Conservation (phyloP, 345 rosid genomes). For the Ailanthus altissimus region DNA sequence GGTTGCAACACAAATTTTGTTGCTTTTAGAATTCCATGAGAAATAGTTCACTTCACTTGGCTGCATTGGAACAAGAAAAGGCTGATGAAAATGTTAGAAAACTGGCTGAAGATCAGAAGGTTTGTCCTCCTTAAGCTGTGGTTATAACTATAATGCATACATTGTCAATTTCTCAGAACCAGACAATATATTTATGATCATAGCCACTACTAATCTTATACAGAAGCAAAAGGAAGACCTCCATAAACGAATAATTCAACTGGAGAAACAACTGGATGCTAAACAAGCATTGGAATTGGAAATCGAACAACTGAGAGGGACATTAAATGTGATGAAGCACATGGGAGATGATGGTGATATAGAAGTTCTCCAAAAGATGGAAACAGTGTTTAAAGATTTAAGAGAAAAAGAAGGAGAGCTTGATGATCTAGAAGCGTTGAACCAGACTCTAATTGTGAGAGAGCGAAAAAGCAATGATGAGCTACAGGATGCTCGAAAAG, state of each 20-base stretch:
- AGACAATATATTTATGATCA: conserved; percentile 5
- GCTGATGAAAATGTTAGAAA: conserved; percentile 71
- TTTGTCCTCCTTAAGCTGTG: conserved; percentile 32
- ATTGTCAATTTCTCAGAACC: conserved; percentile 3
- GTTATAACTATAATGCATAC: not conserved
- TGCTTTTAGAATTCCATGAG: conserved; percentile 52
- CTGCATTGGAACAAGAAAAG: conserved; percentile 76
- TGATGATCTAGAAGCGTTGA: conserved; percentile 62
- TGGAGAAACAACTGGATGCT: conserved; percentile 77
- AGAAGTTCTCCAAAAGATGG: conserved; percentile 67
- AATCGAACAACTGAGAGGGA: conserved; percentile 67
- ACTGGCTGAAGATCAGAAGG: conserved; percentile 94
- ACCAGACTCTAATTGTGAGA: conserved; percentile 76
- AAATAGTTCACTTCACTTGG: conserved; percentile 65
- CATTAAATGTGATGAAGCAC: conserved; percentile 67
- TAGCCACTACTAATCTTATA: conserved; percentile 23
- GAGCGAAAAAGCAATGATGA: conserved; percentile 89
- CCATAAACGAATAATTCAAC: conserved; percentile 58
- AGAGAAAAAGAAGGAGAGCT: conserved; percentile 87
- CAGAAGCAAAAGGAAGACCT: conserved; percentile 81
- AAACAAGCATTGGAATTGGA: conserved; percentile 86
- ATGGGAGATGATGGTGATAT: conserved; percentile 67
- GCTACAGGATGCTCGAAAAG: conserved; percentile 92
- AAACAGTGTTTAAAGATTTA: conserved; percentile 55
- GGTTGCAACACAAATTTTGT: conserved; percentile 19